phyloP scores from a whole-genome alignment of 331 rosid species.

The Acacia pycnantha region DNA sequence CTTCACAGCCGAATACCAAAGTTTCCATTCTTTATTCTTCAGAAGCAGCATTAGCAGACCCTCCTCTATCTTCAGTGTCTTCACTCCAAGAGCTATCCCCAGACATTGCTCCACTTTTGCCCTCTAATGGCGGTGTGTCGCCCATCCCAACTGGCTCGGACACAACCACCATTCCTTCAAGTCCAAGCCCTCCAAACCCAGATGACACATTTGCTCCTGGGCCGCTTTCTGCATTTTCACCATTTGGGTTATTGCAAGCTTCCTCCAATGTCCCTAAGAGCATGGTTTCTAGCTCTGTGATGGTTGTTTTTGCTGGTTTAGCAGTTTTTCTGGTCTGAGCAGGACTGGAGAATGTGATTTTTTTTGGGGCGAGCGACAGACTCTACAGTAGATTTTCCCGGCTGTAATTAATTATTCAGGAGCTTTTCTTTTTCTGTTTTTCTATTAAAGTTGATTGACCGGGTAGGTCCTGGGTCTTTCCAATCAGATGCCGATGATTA shows the following conservation, averaged over 20 bases:
- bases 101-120: conserved; percentile 85
- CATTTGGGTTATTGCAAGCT: conserved; percentile 56
- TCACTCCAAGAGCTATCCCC: conserved; percentile 66
- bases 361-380: neutral
- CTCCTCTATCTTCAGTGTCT: conserved; percentile 25
- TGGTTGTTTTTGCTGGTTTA: conserved; percentile 41
- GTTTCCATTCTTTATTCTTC: conserved; percentile 28
- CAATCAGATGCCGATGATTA: conserved; percentile 32
- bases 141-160: conserved; percentile 64
- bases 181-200: conserved; percentile 86
- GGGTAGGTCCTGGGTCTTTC: conserved; percentile 28
- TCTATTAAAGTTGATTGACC: conserved; percentile 11
- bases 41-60: neutral
- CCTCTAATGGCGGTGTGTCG: conserved; percentile 66
- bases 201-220: conserved; percentile 53
- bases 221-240: conserved; percentile 59
- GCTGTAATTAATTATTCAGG: conserved; percentile 34
- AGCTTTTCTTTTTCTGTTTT: conserved; percentile 9
- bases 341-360: conserved; percentile 34
- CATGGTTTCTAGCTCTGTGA: conserved; percentile 26
- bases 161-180: conserved; percentile 81
- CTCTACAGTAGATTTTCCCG: conserved; percentile 26
- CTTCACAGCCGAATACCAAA: conserved; percentile 38
- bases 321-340: conserved; percentile 40
- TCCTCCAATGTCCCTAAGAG: conserved; percentile 40